A percentile compares a stretch with the other conserved stretches of the same genome.
phyloP scores from a whole-genome alignment of 805 yeast genomes.

The Candida parachauliodes region DNA sequence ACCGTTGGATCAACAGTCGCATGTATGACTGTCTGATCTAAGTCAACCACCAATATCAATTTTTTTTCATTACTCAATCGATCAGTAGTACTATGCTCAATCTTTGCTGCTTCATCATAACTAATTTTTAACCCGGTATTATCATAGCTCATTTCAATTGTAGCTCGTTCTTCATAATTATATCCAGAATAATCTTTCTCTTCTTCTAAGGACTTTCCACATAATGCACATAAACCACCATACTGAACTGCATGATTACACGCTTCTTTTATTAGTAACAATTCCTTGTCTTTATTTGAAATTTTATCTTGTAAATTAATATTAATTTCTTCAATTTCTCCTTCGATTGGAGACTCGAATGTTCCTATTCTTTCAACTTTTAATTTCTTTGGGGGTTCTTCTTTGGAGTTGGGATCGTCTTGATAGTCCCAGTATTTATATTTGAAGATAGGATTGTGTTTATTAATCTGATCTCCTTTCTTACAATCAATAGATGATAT shows the following conservation, averaged over 20 bases:
- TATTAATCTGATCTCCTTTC: constrained; percentile 44
- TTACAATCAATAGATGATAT: constrained; percentile 47
- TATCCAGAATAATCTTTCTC: constrained; percentile 73
- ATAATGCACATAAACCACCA: constrained; percentile 91
- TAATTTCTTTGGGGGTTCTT: constrained; percentile 40
- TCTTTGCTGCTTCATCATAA: constrained; percentile 77
- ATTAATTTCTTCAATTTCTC: constrained; percentile 50
- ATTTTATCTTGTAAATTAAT: constrained; percentile 62
- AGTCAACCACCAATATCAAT: constrained; percentile 87
- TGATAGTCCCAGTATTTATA: constrained; percentile 68
- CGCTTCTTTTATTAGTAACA: constrained; percentile 68
- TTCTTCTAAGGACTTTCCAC: constrained; percentile 74
- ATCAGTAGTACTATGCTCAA: constrained; percentile 65
- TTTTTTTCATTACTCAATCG: constrained; percentile 60
- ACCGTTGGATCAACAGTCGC: constrained; percentile 98
- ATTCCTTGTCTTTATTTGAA: constrained; percentile 37
- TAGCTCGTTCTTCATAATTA: constrained; percentile 68
- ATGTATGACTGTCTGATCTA: constrained; percentile 96
- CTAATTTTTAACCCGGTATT: constrained; percentile 81
- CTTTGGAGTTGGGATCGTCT: constrained; percentile 48
- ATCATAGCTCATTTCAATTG: constrained; percentile 86
- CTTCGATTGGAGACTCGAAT: constrained; percentile 82
- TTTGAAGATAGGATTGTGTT: constrained; percentile 52
- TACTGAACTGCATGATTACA: constrained; percentile 92
- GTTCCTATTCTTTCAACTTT: constrained; percentile 69